Base-by-base conservation (phyloP, 2,329 filamentous ascomycete genomes). In the Neonectria ditissima region DNA sequence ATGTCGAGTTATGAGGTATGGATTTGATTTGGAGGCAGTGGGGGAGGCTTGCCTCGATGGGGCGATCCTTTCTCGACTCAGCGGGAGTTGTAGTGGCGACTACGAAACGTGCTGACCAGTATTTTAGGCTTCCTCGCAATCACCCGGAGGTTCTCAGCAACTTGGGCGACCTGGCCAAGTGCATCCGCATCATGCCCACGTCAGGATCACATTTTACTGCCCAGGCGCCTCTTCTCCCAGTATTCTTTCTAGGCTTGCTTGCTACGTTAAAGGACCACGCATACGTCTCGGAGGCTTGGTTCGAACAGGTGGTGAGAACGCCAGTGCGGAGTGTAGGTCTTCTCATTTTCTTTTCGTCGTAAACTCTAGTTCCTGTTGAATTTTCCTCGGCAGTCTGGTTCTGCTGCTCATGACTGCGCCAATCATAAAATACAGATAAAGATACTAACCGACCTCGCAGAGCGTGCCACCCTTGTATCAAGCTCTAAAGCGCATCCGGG, bases 141-240 rank as follows among this genome's bases (percentile, higher is more conserved):
- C 78, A 81, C 37, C 70, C 72, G 0, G 73, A 75, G 0, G 77
- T 81, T 13, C 18, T 81, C 10, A 34, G 60, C 18, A 76, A 75
- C 20, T 30, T 81, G 13, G 41, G 56, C 0, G 74, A 80, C 34
- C 69, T 81, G n/a, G 76, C 76, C 6, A 73, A 64, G 58, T 80
- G 79, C 53, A 80, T 81, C 18, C 68, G 65, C 3, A 76, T 80
- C 8, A 80, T 81, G 79, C 80, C 80, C 2, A 81, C 80, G 2
- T 80, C 78, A 4, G 80, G 80, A 7, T 69, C 69, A 20, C 69
- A 78, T 3, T 81, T 81, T 52, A 81, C 80, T 9, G 79, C 80
- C 1, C 80, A 81, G 53, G 79, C 80, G 7, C 80, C 80, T 5
- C 70, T 81, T 1, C 74, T 81, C 10, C 80, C 80, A 0, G 79